Evolutionary conservation across 192 early-diverging fungal species (phyloP).

Genomic region (Geosiphon pyriformis): DNA sequence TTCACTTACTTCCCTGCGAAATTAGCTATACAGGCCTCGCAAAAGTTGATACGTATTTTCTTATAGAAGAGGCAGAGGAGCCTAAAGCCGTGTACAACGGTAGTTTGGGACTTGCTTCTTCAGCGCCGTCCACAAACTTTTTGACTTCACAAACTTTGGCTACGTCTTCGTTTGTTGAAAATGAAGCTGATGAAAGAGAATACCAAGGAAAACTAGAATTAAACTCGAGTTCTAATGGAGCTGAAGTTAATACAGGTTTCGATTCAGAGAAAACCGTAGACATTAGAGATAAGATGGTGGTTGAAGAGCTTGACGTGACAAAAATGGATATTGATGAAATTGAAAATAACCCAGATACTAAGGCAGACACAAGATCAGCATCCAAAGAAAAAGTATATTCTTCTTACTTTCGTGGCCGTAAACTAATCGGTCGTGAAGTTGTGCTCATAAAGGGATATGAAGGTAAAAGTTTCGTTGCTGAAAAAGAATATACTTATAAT

Average conservation of each 20-base stretch:
- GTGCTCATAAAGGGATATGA: background rate
- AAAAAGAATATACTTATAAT: background rate
- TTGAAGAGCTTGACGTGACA: background rate
- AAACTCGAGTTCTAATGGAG: no score
- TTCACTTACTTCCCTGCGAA: conserved; percentile 1
- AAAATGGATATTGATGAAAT: no score
- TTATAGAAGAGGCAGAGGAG: background rate
- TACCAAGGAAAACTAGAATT: no score
- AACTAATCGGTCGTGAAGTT: background rate
- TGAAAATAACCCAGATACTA: background rate
- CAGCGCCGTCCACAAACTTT: no score
- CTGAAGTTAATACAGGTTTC: background rate
- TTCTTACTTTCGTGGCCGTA: background rate
- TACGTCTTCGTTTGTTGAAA: background rate
- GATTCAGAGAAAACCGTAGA: background rate
- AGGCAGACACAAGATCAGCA: background rate
- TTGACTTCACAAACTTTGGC: no score
- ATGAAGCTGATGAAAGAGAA: background rate
- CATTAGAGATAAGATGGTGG: background rate
- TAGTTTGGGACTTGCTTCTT: no score
- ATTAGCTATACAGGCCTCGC: background rate
- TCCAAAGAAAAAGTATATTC: no score
- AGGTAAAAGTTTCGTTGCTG: background rate
- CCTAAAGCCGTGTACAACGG: no score
- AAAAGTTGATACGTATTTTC: conserved; percentile 4